Conservation (phyloP, 2,329 filamentous ascomycete genomes). For the Colletotrichum sidae region DNA sequence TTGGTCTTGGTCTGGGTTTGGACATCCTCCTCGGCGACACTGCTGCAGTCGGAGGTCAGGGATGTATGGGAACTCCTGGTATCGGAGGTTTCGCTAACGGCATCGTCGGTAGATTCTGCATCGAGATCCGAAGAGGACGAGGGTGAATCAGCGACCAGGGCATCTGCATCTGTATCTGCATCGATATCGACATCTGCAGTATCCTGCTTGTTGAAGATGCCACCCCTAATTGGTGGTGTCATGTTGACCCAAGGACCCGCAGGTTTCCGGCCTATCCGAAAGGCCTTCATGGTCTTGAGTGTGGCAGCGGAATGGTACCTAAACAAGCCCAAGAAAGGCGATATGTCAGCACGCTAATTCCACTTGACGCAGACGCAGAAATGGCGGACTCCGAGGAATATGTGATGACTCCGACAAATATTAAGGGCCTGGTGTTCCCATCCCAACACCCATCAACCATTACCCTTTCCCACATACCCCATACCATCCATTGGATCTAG, state of each 20-base stretch:
- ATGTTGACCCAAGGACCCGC: slow-evolving; percentile 67
- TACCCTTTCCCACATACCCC: too few species aligned
- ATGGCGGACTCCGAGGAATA: slow-evolving; percentile 18
- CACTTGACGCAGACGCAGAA: slow-evolving; percentile 25
- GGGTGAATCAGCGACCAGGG: slow-evolving; percentile 17
- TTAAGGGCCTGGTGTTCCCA: slow-evolving; percentile 24
- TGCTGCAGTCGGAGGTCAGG: slow-evolving; percentile 37
- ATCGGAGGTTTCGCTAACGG: slow-evolving; percentile 31
- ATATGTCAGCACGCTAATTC: slow-evolving; percentile 44
- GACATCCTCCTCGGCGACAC: slow-evolving; percentile 20
- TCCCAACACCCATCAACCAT: neutral
- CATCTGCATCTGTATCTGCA: slow-evolving; percentile 21
- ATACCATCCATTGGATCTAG: neutral
- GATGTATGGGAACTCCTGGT: slow-evolving; percentile 34
- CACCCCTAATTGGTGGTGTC: slow-evolving; percentile 69
- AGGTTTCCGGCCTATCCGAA: slow-evolving; percentile 68
- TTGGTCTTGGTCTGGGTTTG: slow-evolving; percentile 4
- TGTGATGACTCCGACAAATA: slow-evolving; percentile 20
- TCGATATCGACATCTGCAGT: slow-evolving; percentile 20
- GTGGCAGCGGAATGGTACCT: slow-evolving; percentile 69
- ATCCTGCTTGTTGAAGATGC: slow-evolving; percentile 49
- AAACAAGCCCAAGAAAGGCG: slow-evolving; percentile 51
- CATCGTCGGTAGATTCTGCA: slow-evolving; percentile 33
- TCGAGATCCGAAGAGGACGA: slow-evolving; percentile 35
- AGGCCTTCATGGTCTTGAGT: slow-evolving; percentile 68